Percentiles rank a stretch among this genome's conserved stretches.
Evolutionary conservation across 2,329 filamentous ascomycete genomes (phyloP).

Genomic region (Bisporella sp.): DNA sequence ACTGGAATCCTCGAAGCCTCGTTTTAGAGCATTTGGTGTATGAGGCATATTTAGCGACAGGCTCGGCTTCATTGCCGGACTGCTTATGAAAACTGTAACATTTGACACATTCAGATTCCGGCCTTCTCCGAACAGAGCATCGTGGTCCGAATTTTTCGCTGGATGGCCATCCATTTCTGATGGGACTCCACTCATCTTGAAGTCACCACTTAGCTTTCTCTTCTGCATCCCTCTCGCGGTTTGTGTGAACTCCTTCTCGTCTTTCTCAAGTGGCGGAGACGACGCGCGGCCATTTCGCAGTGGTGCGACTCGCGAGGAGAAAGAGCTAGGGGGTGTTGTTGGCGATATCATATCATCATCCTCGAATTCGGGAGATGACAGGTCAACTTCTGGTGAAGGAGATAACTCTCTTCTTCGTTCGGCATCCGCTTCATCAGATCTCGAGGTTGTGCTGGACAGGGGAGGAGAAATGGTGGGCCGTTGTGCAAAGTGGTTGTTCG

Average conservation of each 20-base stretch:
- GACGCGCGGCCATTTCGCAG: constrained; percentile 63
- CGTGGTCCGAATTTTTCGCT: constrained; percentile 19
- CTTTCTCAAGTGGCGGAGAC: constrained; percentile 84
- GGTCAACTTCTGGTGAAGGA: constrained; percentile 86
- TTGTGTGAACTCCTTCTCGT: constrained; percentile 95
- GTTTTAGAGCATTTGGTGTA: constrained; percentile 36
- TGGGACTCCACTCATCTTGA: constrained; percentile 44
- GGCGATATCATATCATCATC: constrained; percentile 59
- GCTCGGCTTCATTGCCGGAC: constrained; percentile 47
- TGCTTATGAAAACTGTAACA: constrained; percentile 36
- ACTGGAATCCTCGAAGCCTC: constrained; percentile 32
- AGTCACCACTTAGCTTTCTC: constrained; percentile 46
- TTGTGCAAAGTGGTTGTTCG: constrained; percentile 40
- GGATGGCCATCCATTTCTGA: constrained; percentile 24
- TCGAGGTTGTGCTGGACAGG: constrained; percentile 61
- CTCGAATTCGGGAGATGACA: constrained; percentile 82
- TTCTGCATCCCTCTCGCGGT: constrained; percentile 75
- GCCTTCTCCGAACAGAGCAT: constrained; percentile 25
- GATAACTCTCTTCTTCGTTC: constrained; percentile 65
- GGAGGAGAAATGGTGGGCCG: constrained; percentile 74
- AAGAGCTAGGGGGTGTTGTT: constrained; percentile 56
- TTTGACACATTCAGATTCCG: constrained; percentile 21
- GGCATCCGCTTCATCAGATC: constrained; percentile 65
- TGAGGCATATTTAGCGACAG: constrained; percentile 11
- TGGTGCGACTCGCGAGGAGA: constrained; percentile 41